Conservation (phyloP, 495 filamentous ascomycete species). For the Glonium stellatum region DNA sequence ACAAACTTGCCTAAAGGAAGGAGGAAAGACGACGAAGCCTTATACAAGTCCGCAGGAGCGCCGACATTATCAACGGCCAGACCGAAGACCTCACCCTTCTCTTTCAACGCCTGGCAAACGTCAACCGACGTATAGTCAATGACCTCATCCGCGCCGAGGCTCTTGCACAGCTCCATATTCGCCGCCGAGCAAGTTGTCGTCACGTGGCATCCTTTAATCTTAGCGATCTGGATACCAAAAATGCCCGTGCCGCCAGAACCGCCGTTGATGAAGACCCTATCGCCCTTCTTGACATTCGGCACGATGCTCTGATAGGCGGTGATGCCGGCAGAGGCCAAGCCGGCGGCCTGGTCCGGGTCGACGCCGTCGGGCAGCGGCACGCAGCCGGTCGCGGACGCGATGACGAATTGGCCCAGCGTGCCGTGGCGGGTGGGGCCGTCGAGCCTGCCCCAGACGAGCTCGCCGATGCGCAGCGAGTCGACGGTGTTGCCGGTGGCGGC, state of each 20-base stretch:
- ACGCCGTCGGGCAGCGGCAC: conserved; percentile 27
- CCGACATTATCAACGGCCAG: conserved; percentile 59
- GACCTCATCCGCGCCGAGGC: conserved; percentile 59
- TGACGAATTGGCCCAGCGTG: conserved; percentile 27
- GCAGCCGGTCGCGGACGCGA: conserved; percentile 14
- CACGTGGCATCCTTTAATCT: conserved; percentile 31
- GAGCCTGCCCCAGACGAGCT: conserved; percentile 33
- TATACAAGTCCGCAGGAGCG: conserved; percentile 46
- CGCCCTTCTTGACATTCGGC: conserved; percentile 26
- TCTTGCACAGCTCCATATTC: conserved; percentile 39
- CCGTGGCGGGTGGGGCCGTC: conserved; percentile 16
- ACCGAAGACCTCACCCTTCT: conserved; percentile 47
- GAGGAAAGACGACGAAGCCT: conserved; percentile 49
- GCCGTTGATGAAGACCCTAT: conserved; percentile 37
- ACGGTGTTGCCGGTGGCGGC: conserved; percentile 17
- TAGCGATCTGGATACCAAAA: conserved; percentile 34
- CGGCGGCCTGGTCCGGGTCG: conserved; percentile 26
- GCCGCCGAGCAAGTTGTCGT: conserved; percentile 30
- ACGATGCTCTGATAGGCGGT: conserved; percentile 32
- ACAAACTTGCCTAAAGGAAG: conserved; percentile 48
- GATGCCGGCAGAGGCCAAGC: conserved; percentile 26
- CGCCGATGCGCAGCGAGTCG: conserved; percentile 17
- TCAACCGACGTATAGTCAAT: conserved; percentile 59
- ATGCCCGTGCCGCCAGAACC: conserved; percentile 33
- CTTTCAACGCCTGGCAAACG: conserved; percentile 44